Evolutionary conservation across 306 rosid genomes (phyloP).

Genomic region (Vigna nakashimae): DNA sequence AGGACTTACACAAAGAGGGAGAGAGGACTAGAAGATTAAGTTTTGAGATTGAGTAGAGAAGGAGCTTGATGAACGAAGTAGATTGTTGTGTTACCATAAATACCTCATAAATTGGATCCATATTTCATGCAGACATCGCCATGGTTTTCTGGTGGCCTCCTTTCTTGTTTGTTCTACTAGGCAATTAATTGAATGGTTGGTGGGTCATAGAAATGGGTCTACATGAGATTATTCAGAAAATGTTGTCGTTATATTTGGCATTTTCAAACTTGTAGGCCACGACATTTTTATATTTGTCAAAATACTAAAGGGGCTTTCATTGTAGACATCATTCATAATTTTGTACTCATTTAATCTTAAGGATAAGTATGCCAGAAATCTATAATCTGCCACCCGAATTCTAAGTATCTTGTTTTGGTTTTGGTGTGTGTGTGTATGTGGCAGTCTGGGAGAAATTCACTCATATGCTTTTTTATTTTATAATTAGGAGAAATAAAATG

Average conservation of each 20-base stretch:
- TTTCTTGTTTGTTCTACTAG: slow-evolving; percentile 46
- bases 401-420: slow-evolving; percentile 17
- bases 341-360: slow-evolving; percentile 3
- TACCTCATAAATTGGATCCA: slow-evolving; percentile 48
- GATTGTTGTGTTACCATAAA: slow-evolving; percentile 33
- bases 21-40: background rate
- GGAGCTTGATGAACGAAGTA: slow-evolving; percentile 26
- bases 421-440: background rate
- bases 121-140: slow-evolving; percentile 45
- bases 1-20: background rate
- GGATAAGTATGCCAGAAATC: slow-evolving; percentile 23
- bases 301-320: slow-evolving; percentile 14
- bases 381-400: slow-evolving; percentile 1
- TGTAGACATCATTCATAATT: background rate
- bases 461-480: background rate
- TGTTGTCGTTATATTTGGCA: slow-evolving; percentile 21
- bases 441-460: background rate
- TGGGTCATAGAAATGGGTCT: slow-evolving; percentile 59
- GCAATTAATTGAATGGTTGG: slow-evolving; percentile 42
- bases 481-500: background rate
- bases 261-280: slow-evolving; percentile 48
- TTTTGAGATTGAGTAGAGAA: slow-evolving; percentile 34
- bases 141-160: slow-evolving; percentile 45
- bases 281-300: slow-evolving; percentile 7
- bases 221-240: slow-evolving; percentile 3